These are phyloP conservation scores for Schizochytrium sp. DNA, from an alignment of 108 stramenopile genomes.

Conservation along the genomic window DNA sequence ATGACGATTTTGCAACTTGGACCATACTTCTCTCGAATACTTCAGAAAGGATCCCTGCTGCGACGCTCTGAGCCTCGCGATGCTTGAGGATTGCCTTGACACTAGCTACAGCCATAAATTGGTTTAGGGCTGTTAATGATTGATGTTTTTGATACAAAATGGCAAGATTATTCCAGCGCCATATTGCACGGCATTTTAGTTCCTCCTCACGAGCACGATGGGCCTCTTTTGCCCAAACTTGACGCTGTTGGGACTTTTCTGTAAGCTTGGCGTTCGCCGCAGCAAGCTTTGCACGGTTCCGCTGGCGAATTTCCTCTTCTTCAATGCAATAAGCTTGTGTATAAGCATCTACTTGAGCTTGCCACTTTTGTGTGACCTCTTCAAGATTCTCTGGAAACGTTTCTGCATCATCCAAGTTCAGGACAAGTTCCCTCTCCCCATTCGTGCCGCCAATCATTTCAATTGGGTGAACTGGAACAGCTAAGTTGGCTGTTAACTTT, in stretches of 20 bases:
- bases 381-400: neutral
- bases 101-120: neutral
- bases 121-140: neutral
- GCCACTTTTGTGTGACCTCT: neutral
- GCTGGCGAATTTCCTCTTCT: slow-evolving; percentile 9
- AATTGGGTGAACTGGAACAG: neutral
- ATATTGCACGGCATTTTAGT: neutral
- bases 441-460: neutral
- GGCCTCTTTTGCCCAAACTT: neutral
- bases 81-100: slow-evolving; percentile 2
- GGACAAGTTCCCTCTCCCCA: neutral
- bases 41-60: neutral
- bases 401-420: neutral
- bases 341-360: neutral
- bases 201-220: slow-evolving; percentile 13
- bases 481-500: neutral
- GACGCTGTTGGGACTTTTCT: neutral
- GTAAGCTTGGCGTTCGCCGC: neutral
- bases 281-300: neutral
- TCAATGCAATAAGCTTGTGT: neutral
- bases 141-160: neutral
- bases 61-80: neutral
- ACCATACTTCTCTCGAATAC: neutral
- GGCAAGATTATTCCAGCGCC: slow-evolving; percentile 48
- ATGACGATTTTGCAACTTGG: neutral